phyloP scores from a whole-genome alignment of 139 green algal genomes.

The Haematococcus lacustris region DNA sequence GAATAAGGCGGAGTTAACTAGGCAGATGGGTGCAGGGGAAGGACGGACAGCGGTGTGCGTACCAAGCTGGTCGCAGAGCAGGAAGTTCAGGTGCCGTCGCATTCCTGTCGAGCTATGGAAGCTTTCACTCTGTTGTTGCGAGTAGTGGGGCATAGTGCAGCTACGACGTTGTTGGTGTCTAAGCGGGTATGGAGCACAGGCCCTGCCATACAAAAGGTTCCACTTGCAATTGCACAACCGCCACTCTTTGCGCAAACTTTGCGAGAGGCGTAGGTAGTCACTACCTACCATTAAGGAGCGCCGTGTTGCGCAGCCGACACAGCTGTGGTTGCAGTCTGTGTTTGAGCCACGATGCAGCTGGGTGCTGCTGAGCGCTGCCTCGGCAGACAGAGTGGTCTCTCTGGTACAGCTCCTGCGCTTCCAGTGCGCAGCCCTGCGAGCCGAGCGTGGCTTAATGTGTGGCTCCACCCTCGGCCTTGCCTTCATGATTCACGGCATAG shows the following conservation, averaged over 20 bases:
- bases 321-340: background rate
- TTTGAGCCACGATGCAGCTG: too few species aligned
- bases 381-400: too few species aligned
- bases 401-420: too few species aligned
- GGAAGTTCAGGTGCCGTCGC: slow-evolving; percentile 4
- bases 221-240: background rate
- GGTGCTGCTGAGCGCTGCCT: too few species aligned
- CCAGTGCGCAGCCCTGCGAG: too few species aligned
- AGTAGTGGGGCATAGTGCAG: background rate
- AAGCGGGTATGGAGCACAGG: background rate
- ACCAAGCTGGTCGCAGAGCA: slow-evolving; percentile 8
- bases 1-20: background rate
- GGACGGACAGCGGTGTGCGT: too few species aligned
- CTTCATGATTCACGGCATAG: too few species aligned
- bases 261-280: background rate
- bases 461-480: too few species aligned
- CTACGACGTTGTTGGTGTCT: background rate
- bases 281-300: background rate
- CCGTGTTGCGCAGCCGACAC: background rate
- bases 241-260: too few species aligned
- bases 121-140: slow-evolving; percentile 3
- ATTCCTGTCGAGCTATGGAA: background rate
- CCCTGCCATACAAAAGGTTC: background rate
- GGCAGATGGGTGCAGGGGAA: too few species aligned
- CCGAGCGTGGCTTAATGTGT: too few species aligned